phyloP scores from a whole-genome alignment of 768 basidiomycete genomes.

The Naganishia randhawae region DNA sequence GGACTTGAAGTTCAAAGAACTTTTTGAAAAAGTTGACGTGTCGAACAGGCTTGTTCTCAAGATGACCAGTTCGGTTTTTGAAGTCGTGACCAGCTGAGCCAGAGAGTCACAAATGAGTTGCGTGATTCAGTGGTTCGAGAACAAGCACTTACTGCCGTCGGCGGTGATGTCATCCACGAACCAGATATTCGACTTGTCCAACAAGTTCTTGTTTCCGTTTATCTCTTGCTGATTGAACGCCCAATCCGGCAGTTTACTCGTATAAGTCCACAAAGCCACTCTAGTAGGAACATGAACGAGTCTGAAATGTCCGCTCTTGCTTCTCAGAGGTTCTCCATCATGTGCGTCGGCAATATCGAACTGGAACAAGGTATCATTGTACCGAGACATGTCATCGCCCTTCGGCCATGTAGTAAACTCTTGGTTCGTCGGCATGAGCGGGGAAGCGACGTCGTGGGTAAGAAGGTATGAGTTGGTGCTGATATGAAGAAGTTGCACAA shows the following conservation, averaged over 20 bases:
- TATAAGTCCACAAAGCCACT: conserved; percentile 91
- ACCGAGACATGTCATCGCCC: conserved; percentile 64
- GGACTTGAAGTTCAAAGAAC: conserved; percentile 83
- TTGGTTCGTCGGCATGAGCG: conserved; percentile 95
- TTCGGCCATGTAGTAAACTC: conserved; percentile 92
- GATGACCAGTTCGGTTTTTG: conserved; percentile 57
- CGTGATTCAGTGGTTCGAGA: neutral
- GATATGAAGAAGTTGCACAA: conserved; percentile 82
- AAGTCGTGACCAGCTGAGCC: conserved; percentile 59
- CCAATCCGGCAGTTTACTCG: conserved; percentile 81
- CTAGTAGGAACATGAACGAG: conserved; percentile 82
- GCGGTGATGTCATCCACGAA: conserved; percentile 75
- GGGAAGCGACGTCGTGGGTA: conserved; percentile 96
- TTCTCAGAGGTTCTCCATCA: conserved; percentile 81
- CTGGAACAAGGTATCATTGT: conserved; percentile 86
- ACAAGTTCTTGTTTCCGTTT: conserved; percentile 89
- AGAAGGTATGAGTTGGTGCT: conserved; percentile 76
- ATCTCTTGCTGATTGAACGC: conserved; percentile 95
- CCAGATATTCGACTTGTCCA: conserved; percentile 81
- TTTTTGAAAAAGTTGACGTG: conserved; percentile 88
- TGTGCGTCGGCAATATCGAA: conserved; percentile 68
- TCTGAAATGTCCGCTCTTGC: conserved; percentile 87
- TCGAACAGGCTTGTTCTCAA: conserved; percentile 67
- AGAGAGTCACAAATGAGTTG: neutral
- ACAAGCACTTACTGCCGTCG: conserved; percentile 61